Conservation (phyloP, 441 rosid species). For the Arabidopsis lyrata region DNA sequence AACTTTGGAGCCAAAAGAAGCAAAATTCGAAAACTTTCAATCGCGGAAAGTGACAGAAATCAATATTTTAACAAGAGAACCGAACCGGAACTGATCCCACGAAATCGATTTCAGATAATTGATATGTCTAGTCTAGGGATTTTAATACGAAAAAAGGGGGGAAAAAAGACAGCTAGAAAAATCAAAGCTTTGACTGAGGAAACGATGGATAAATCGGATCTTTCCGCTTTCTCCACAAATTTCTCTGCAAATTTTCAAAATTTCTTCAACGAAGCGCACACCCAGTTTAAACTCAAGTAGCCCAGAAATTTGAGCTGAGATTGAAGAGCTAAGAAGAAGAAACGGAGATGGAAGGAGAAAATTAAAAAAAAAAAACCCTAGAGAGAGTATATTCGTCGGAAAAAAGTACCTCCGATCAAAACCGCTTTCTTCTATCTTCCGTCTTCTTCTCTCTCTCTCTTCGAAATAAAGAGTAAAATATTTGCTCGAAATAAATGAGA, state of each 20-base stretch:
- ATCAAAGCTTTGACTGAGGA: conserved; percentile 34
- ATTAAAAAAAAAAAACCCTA: not conserved
- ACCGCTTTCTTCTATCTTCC: conserved; percentile 12
- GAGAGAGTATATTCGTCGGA: conserved; percentile 24
- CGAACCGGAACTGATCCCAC: conserved; percentile 44
- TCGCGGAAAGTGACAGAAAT: conserved; percentile 42
- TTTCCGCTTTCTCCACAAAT: conserved; percentile 35
- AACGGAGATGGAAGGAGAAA: not conserved
- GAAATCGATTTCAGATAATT: conserved; percentile 31
- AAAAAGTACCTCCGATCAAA: conserved; percentile 41
- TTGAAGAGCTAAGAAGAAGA: not conserved
- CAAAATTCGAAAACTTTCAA: conserved; percentile 40
- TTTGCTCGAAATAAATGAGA: not conserved
- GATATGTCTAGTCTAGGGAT: conserved; percentile 16
- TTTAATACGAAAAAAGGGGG: conserved; percentile 4
- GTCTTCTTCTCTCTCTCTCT: conserved; percentile 30
- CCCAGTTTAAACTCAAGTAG: not conserved
- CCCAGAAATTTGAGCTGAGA: conserved; percentile 13
- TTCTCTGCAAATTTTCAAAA: conserved; percentile 14
- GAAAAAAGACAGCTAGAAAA: not conserved
- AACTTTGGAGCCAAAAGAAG: conserved; percentile 43
- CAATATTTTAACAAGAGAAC: conserved; percentile 40
- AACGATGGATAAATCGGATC: conserved; percentile 5
- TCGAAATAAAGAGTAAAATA: not conserved
- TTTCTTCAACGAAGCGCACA: conserved; percentile 4